Conservation (phyloP, 1,284 basidiomycete species). For the Cronartium ribicola region DNA sequence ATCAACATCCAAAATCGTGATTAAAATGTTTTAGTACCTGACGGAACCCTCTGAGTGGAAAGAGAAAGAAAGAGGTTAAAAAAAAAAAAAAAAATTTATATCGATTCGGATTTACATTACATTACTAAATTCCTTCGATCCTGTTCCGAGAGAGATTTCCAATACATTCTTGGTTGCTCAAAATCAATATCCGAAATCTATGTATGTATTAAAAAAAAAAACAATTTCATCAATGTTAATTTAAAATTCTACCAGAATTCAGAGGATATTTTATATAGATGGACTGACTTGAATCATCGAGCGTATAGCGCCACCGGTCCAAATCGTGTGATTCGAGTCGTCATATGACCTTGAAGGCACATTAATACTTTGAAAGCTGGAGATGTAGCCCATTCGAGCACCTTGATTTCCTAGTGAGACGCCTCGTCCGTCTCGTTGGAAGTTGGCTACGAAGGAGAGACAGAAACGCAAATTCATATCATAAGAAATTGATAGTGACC, state of each 20-base stretch:
- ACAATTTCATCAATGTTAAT: neutral
- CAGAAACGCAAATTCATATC: neutral
- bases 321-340: conserved; percentile 29
- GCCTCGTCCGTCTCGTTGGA: conserved; percentile 60
- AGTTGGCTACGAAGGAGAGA: conserved; percentile 61
- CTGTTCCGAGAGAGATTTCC: conserved; percentile 70
- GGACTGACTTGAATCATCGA: conserved; percentile 13
- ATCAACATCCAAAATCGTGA: too few relatives aligned
- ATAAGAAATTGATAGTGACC: neutral
- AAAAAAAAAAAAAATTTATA: neutral
- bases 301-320: conserved; percentile 22
- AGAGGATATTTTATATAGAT: conserved; percentile 15
- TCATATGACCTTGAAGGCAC: conserved; percentile 38
- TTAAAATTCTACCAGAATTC: conserved; percentile 15
- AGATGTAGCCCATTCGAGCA: conserved; percentile 76
- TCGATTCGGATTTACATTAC: neutral
- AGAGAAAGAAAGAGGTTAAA: too few relatives aligned
- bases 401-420: conserved; percentile 64
- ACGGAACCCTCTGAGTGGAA: too few relatives aligned
- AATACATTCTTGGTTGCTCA: conserved; percentile 78
- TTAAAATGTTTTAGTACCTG: too few relatives aligned
- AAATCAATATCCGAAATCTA: conserved; percentile 64
- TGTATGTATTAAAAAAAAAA: neutral
- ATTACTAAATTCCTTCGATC: conserved; percentile 55
- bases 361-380: conserved; percentile 57